Conservation (phyloP, 2,329 filamentous ascomycete genomes). For the Arthrinium puccinioides region DNA sequence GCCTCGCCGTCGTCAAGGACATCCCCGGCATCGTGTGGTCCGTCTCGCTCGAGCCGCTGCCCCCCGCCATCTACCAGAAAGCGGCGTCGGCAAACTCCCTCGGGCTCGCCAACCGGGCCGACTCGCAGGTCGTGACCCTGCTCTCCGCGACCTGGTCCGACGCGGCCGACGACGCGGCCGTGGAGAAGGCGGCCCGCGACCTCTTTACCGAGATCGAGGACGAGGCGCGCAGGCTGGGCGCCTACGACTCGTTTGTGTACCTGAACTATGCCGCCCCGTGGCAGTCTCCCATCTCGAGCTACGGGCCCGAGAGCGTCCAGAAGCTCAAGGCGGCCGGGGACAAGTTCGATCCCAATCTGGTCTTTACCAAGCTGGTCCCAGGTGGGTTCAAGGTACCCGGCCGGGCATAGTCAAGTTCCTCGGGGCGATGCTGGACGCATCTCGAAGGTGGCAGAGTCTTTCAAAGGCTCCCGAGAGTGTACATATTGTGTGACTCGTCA, state of each 20-base stretch:
- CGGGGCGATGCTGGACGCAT: no score
- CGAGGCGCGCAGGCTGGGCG: slow-evolving; percentile 6
- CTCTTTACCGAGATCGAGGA: slow-evolving; percentile 5
- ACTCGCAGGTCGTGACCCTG: slow-evolving; percentile 4
- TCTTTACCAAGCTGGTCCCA: slow-evolving; percentile 9
- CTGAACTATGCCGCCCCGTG: slow-evolving; percentile 11
- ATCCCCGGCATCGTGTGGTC: slow-evolving; percentile 7
- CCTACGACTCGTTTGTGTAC: slow-evolving; percentile 12
- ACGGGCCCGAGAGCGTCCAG: slow-evolving; percentile 8
- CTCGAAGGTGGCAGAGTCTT: no score
- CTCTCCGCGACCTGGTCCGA: slow-evolving; percentile 4
- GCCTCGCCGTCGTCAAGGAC: slow-evolving; percentile 1
- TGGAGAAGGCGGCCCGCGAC: slow-evolving; percentile 2
- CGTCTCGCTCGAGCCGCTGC: slow-evolving; percentile 10
- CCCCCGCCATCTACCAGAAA: slow-evolving; percentile 9
- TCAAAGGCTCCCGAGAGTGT: no score
- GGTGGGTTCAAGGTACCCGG: slow-evolving; percentile 16
- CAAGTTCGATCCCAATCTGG: slow-evolving; percentile 7
- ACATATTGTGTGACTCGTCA: no score
- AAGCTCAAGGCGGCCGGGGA: slow-evolving; percentile 4
- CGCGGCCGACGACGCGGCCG: slow-evolving; percentile 3
- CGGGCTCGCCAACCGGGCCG: slow-evolving; percentile 5
- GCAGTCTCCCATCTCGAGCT: slow-evolving; percentile 13
- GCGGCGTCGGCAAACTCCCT: slow-evolving; percentile 3
- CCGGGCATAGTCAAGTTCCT: no score